Evolutionary conservation across 441 rosid genomes (phyloP), one percentile per base, ranked within the genome.

Genomic region (Populus hybrid): DNA sequence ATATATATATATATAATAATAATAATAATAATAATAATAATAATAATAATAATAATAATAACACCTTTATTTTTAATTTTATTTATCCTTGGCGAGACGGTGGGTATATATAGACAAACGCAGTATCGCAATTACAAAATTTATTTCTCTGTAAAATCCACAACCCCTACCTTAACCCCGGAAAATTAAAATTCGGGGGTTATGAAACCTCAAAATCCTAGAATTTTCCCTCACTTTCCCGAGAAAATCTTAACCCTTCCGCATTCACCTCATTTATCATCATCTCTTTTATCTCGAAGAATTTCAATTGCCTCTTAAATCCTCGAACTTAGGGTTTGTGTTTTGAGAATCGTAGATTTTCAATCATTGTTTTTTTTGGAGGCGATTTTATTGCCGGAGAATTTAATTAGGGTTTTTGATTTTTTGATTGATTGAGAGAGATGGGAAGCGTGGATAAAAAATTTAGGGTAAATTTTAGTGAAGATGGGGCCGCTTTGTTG

Each of bases 401-500:
- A 20, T 29, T 16, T 53, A 53, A 68, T 80, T 72, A 68, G 80
- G 80, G 70, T 72, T 78, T 53, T 70, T 24, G 40, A n/a, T 71
- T 69, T 21, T 5, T n/a, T 73, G 31, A 29, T 29, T 29, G 31
- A 29, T 29, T 29, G 45, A 24, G 11, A 4, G 56, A 68, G 11
- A 79, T 80, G 87, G 85, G 85, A 36, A 90, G 87, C 87, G 82
- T 86, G 73, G 98, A 89, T 85, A 82, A 83, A 20, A 90, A 93
- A 69, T 94, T 96, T 85, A 90, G 68, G 88, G 87, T 86, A 64
- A 78, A 86, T 86, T 93, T 91, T 81, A 86, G 85, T 14, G 93
- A 83, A 2, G 92, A 89, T 26, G 99, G 99, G 73, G 92, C 82
- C 11, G 85, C 85, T 0, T 90, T 81, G 86, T 83, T 96, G 89